These are phyloP conservation scores for Cucurbita ficifolia DNA, from an alignment of 306 rosid genomes.

Conservation along the genomic window DNA sequence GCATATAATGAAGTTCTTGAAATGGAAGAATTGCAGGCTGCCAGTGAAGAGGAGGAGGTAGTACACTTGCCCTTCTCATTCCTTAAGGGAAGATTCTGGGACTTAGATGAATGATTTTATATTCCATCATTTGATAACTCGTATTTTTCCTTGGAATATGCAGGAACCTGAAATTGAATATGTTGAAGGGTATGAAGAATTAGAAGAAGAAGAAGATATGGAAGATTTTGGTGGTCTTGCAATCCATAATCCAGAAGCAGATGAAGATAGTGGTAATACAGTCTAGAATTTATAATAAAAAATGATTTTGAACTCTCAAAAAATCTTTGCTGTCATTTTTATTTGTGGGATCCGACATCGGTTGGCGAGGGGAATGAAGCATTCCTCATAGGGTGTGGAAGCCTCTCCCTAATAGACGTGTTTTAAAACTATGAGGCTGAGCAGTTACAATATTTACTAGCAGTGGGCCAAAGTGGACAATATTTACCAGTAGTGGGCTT, in stretches of 20 bases:
- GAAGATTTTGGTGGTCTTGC: conserved; percentile 59
- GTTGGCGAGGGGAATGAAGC: too few species aligned
- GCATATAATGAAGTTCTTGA: conserved; percentile 38
- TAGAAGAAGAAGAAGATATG: conserved; percentile 73
- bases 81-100: background rate
- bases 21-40: conserved; percentile 21
- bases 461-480: too few species aligned
- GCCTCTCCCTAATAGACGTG: too few species aligned
- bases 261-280: conserved; percentile 14
- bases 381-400: too few species aligned
- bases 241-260: conserved; percentile 13
- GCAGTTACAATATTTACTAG: too few species aligned
- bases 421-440: too few species aligned
- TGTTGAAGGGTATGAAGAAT: conserved; percentile 61
- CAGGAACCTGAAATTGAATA: conserved; percentile 61
- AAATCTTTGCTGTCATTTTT: background rate
- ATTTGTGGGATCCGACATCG: too few species aligned
- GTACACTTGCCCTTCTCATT: background rate
- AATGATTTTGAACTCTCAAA: background rate
- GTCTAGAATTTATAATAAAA: background rate
- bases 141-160: background rate
- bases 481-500: too few species aligned
- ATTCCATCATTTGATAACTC: background rate
- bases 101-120: background rate
- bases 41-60: conserved; percentile 49